Percentiles rank a stretch among this genome's conserved stretches.
Evolutionary conservation across 2,329 filamentous ascomycete species (phyloP).

Genomic region (Penicillium psychrosexuale): DNA sequence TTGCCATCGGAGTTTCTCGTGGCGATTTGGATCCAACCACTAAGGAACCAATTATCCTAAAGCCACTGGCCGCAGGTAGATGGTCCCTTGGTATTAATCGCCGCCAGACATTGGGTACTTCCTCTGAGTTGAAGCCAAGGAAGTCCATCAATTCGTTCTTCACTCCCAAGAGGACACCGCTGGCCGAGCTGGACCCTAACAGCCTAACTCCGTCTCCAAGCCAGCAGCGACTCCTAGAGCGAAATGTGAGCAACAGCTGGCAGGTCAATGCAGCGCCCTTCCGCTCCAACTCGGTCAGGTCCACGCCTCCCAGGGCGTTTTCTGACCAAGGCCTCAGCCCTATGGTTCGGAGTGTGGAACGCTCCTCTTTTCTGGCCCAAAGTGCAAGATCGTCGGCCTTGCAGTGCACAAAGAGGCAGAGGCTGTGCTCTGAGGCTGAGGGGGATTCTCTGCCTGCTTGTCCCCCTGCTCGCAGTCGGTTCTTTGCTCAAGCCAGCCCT

Average conservation of each 20-base stretch:
- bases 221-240: slow-evolving; percentile 58
- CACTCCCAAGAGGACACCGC: slow-evolving; percentile 59
- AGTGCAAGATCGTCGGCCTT: slow-evolving; percentile 42
- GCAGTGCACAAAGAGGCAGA: slow-evolving; percentile 50
- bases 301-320: slow-evolving; percentile 36
- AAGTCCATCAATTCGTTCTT: slow-evolving; percentile 65
- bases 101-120: slow-evolving; percentile 43
- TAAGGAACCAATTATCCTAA: slow-evolving; percentile 60
- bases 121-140: slow-evolving; percentile 56
- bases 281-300: slow-evolving; percentile 34
- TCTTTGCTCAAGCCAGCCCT: slow-evolving; percentile 47
- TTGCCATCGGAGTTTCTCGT: slow-evolving; percentile 70
- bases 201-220: slow-evolving; percentile 64
- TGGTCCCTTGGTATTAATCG: slow-evolving; percentile 35
- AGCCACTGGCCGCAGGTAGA: slow-evolving; percentile 32
- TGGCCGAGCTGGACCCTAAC: slow-evolving; percentile 67
- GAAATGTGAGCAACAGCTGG: slow-evolving; percentile 56
- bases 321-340: slow-evolving; percentile 42
- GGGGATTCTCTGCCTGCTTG: slow-evolving; percentile 34
- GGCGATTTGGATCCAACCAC: slow-evolving; percentile 90
- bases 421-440: slow-evolving; percentile 50
- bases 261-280: slow-evolving; percentile 49
- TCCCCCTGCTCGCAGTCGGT: slow-evolving; percentile 45
- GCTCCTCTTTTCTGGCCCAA: slow-evolving; percentile 40
- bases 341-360: slow-evolving; percentile 40